Base-by-base conservation (phyloP, 129 eudicot species). In the Chrysanthemum makinoi region DNA sequence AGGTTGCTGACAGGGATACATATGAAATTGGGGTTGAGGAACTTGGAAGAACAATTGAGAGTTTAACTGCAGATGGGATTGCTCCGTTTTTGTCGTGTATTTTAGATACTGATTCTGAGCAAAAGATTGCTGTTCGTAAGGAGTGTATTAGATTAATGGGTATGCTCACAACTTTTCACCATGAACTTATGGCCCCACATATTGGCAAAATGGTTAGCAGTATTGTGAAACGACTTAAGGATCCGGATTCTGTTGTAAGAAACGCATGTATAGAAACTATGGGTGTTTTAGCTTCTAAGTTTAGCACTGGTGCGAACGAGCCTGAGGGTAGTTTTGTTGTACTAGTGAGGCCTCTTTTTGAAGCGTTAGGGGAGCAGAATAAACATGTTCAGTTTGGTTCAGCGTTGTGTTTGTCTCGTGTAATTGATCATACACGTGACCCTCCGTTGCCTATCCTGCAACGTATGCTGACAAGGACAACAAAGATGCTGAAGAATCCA, bases 331-430 rank as follows among this genome's bases (percentile, higher is more conserved):
- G 77, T 9, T 89, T 92, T 55, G 83, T 86, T n/a, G 66, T 82
- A 35, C 75, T 89, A 15, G 98, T 87, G 79, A 89, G 82, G 79
- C 98, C 98, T 63, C 83, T 87, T 58, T 89, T 93, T 83, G 95
- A 93, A 75, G 86, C 91, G 13, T 67, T 92, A 35, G 96, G 96
- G 47, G 96, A 93, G 73, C 95, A 93, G 69, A 93, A 89, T 86
- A 87, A 89, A 83, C 89, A 85, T 15, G 80, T 83, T 66, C 98
- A 87, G 67, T 75, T 76, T 80, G 98, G 95, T 72, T 74, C 95
- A 1, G 98, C 98, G 1, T 76, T 87, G 87, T 89, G 98, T 76
- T 74, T 92, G 75, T 84, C 98, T 33, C 83, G 89, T 61, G 82
- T 92, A 51, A 83, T 92, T 51, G 90, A 92, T 71, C 80, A 74